These are phyloP conservation scores for Grigorovia humatica DNA, from an alignment of 805 yeast genomes.

Conservation along the genomic window DNA sequence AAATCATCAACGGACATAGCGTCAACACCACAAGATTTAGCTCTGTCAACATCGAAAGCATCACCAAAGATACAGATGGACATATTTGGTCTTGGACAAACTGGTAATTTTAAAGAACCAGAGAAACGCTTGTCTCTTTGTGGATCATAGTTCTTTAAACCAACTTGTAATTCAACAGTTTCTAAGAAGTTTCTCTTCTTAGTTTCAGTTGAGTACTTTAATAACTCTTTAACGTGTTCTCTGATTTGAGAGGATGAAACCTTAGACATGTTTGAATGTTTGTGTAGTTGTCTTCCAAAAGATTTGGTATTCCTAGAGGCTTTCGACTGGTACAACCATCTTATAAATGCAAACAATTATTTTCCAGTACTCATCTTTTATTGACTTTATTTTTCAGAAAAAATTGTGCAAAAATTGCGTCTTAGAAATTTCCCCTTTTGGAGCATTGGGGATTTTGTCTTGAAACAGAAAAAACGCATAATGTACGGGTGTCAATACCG, in stretches of 20 bases:
- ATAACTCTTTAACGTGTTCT: slow-evolving; percentile 87
- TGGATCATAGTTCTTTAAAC: slow-evolving; percentile 99
- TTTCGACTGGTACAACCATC: slow-evolving; percentile 32
- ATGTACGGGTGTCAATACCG: background rate
- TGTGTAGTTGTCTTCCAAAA: slow-evolving; percentile 59
- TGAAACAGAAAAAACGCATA: background rate
- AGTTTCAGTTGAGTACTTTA: slow-evolving; percentile 83
- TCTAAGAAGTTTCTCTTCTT: slow-evolving; percentile 99
- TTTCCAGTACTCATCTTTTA: background rate
- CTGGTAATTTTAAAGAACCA: slow-evolving; percentile 96
- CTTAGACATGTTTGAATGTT: slow-evolving; percentile 56
- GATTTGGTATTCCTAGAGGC: slow-evolving; percentile 45
- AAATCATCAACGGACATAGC: slow-evolving; percentile 99
- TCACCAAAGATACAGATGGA: slow-evolving; percentile 99
- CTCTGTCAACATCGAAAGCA: slow-evolving; percentile 99
- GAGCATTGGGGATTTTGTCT: background rate
- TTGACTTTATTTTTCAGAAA: background rate
- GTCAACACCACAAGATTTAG: slow-evolving; percentile 97
- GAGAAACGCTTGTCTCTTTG: slow-evolving; percentile 99
- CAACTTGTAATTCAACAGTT: slow-evolving; percentile 99
- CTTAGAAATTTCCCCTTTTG: background rate
- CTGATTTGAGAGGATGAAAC: slow-evolving; percentile 88
- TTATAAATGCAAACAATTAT: background rate
- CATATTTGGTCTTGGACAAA: slow-evolving; percentile 99
- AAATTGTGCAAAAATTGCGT: background rate